phyloP scores from a whole-genome alignment of 169 alveolate species.

The Plasmodium gaboni region DNA sequence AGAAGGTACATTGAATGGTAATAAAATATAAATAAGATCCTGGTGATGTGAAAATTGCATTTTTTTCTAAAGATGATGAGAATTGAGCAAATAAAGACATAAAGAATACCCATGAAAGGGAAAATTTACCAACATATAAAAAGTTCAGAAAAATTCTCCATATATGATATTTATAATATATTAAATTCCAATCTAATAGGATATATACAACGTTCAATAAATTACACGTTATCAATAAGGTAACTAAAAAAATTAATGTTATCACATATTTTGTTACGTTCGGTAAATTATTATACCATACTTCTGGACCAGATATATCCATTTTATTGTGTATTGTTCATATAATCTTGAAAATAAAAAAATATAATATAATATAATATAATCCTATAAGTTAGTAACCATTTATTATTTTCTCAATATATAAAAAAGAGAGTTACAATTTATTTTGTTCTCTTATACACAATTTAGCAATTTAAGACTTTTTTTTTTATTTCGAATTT shows the following conservation, averaged over 20 bases:
- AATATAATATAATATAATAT: neutral
- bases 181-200: conserved; percentile 87
- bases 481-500: no score
- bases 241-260: conserved; percentile 83
- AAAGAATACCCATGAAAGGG: conserved; percentile 89
- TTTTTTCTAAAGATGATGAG: conserved; percentile 86
- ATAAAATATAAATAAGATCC: conserved; percentile 89
- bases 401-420: conserved; percentile 4
- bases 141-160: conserved; percentile 89
- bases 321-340: conserved; percentile 37
- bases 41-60: conserved; percentile 82
- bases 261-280: conserved; percentile 88
- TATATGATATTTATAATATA: conserved; percentile 82
- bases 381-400: neutral
- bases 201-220: conserved; percentile 84
- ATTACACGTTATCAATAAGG: conserved; percentile 85
- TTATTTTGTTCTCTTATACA: neutral
- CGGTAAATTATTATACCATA: conserved; percentile 89
- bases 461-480: no score
- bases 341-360: neutral
- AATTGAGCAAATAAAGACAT: conserved; percentile 87
- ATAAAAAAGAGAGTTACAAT: neutral
- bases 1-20: conserved; percentile 80
- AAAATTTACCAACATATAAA: conserved; percentile 90
- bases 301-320: conserved; percentile 87